These are phyloP conservation scores for Penicillium sp. DNA, from an alignment of 2,329 filamentous ascomycete species.

Conservation along the genomic window DNA sequence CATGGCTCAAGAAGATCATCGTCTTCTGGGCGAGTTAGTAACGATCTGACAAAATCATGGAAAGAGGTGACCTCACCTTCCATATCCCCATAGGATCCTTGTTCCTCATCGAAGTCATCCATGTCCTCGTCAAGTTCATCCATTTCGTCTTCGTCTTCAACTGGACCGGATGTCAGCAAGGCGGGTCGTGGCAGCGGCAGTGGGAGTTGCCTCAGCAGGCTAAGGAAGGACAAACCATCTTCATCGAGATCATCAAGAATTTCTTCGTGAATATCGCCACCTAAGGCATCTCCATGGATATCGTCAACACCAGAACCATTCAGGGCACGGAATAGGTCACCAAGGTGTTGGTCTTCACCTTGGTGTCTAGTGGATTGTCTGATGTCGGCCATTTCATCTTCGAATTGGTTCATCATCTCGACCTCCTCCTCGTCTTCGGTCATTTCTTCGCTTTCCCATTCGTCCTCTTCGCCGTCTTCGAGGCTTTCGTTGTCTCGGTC, in stretches of 20 bases:
- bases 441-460: slow-evolving; percentile 52
- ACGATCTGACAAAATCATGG: slow-evolving; percentile 1
- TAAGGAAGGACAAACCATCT: slow-evolving; percentile 48
- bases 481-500: slow-evolving; percentile 55
- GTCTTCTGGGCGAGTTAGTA: slow-evolving; percentile 39
- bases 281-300: slow-evolving; percentile 47
- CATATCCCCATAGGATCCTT: slow-evolving; percentile 43
- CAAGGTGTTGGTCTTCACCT: slow-evolving; percentile 44
- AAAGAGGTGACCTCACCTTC: slow-evolving; percentile 28
- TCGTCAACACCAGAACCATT: slow-evolving; percentile 45
- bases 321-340: slow-evolving; percentile 49
- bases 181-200: not conserved
- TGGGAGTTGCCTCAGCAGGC: not conserved
- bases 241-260: slow-evolving; percentile 58
- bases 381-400: slow-evolving; percentile 44
- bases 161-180: slow-evolving; percentile 46
- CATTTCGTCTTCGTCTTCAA: slow-evolving; percentile 57
- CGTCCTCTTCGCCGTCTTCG: slow-evolving; percentile 49
- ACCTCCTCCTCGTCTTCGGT: slow-evolving; percentile 49
- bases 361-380: slow-evolving; percentile 41
- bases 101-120: slow-evolving; percentile 48
- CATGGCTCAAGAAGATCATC: slow-evolving; percentile 46
- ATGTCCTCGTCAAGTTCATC: slow-evolving; percentile 49
- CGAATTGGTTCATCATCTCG: slow-evolving; percentile 46
- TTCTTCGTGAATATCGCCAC: slow-evolving; percentile 50